Percentiles rank a stretch among this genome's conserved stretches.
phyloP scores from a whole-genome alignment of 345 rosid genomes.

The Aegle marmelos region DNA sequence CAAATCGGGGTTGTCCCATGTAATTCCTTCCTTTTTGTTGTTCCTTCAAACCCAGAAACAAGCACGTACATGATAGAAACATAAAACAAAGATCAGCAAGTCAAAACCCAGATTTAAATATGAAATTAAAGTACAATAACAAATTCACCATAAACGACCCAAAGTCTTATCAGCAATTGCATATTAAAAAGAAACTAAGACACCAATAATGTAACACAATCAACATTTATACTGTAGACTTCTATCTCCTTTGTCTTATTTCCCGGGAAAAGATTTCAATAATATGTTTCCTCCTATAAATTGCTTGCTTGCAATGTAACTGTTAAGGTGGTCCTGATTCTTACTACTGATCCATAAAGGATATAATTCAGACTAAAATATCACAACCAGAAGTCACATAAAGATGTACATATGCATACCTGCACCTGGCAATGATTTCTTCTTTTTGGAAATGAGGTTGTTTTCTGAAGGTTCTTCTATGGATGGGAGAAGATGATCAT shows the following conservation, averaged over 20 bases:
- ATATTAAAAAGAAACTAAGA: not conserved
- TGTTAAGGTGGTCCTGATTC: not conserved
- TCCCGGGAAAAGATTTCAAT: not conserved
- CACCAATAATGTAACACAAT: not conserved
- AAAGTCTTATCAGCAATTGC: not conserved
- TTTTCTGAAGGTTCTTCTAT: slow-evolving; percentile 30
- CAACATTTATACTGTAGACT: not conserved
- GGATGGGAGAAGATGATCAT: slow-evolving; percentile 49
- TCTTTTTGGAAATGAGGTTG: slow-evolving; percentile 25
- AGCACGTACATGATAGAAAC: not conserved
- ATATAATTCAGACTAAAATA: not conserved
- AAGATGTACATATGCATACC: slow-evolving; percentile 31
- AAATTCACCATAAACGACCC: not conserved
- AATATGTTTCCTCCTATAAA: not conserved
- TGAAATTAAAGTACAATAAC: not conserved
- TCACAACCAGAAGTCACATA: not conserved
- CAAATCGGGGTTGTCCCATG: slow-evolving; percentile 62
- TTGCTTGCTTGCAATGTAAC: not conserved
- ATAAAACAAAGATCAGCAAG: slow-evolving; percentile 1
- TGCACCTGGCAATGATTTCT: slow-evolving; percentile 51
- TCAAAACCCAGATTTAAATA: not conserved
- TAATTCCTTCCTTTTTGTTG: slow-evolving; percentile 87
- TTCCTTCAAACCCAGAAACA: slow-evolving; percentile 43
- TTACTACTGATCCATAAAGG: not conserved
- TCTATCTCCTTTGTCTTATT: not conserved